Base-by-base conservation (phyloP, 805 yeast genomes). In the Lipomyces japonicus region DNA sequence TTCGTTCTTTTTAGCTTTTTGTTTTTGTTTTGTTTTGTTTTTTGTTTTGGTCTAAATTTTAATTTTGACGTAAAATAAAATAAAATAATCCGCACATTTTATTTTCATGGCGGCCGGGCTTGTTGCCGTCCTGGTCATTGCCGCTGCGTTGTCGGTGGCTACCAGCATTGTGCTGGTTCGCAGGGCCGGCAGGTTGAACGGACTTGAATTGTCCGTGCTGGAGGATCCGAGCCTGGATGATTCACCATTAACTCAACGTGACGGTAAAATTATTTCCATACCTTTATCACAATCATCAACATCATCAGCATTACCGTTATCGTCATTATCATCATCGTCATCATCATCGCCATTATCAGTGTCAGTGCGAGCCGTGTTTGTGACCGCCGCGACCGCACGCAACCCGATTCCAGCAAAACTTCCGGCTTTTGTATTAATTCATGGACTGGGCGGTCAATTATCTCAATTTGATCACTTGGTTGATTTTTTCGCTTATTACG, bases 381-480 rank as follows among this genome's bases (percentile, higher is more conserved):
- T 50, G 6, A 7, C 32, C 4, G 55, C 49, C 4, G 14, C 54
- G 22, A 30, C 57, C 18, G 14, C 47, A 14, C 42, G 57, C 18
- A 53, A 53, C 34, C 49, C 54, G 7, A 46, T 40, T 30, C 54
- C 57, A 4, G 51, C 48, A 5, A n/a, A 26, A 18, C 40, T 80
- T 36, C 95, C 95, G 0, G 69, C 81, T 2, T 66, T 84, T 4
- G 67, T 87, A 2, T 78, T 88, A 49, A 63, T 90, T 18, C 97
- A 89, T 69, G 97, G 97, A 0, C 67, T 91, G 19, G 97, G 97
- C 1, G 97, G 97, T 1, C 91, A 82, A 60, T 71, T 86, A 63
- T 79, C 87, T 21, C 96, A 89, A 65, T 90, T 90, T 65, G 93
- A 86, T 61, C 81, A 83, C 1, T 68, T 86, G 34, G 68, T 86